Evolutionary conservation across 2,329 filamentous ascomycete species (phyloP), one percentile per base, ranked within the genome.

Genomic region (Cladorrhinum sp.): DNA sequence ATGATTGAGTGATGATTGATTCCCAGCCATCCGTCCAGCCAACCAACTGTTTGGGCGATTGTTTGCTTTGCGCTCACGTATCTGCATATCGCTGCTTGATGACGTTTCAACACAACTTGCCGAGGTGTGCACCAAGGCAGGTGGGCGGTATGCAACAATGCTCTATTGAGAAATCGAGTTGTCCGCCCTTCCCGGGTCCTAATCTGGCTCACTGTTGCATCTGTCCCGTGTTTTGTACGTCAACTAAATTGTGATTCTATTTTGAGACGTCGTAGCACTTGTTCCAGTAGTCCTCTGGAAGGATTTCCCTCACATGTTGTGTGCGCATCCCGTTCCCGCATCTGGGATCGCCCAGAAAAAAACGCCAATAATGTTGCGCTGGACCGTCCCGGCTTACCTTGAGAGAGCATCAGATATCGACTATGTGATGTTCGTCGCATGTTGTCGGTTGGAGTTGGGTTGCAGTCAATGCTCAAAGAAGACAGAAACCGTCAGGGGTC

Each of bases 301-400:
- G 53, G 12, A 29, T 56, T 48, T 56, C 38, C 53, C 23, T 50
- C 16, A 45, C 38, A 49, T 18, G 23, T 20, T 56, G 23, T 16
- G 38, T 49, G 23, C 23, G 25, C 50, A 53, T 53, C 24, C 49
- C 49, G 49, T 25, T 50, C 49, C 49, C 49, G 50, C 27, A 24
- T 24, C 16, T 29, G 50, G 50, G n/a, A 32, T 27, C 41, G 38
- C 18, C 53, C 36, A 25, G 32, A 36, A 10, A 36, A 36, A 36
- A 55, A 48, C 53, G 38, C 53, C 53, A 36, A 45, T 22, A 49
- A 56, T 56, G 53, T 49, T 56, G 53, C 38, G 53, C 38, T 25
- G 36, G 22, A 36, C 27, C 25, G 16, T 45, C 41, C 41, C 41
- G 41, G 41, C 41, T 45, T 18, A 45, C 41, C 41, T 45, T 8